phyloP scores from a whole-genome alignment of 2,329 filamentous ascomycete species.

The Penicillium sp. region DNA sequence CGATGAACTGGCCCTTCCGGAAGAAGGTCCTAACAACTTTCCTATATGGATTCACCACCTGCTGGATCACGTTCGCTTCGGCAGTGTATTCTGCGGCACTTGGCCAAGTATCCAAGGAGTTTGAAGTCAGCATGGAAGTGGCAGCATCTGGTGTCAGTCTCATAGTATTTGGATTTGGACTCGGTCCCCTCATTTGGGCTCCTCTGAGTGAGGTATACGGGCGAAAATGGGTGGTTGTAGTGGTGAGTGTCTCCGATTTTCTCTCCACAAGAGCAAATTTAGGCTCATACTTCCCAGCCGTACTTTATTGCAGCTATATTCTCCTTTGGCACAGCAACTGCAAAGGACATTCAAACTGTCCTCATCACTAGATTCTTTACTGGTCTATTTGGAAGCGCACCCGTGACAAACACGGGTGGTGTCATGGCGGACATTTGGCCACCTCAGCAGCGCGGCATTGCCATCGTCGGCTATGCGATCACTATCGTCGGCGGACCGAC shows the following conservation, averaged over 20 bases:
- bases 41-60: constrained; percentile 61
- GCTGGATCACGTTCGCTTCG: constrained; percentile 51
- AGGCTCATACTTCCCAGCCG: constrained; percentile 36
- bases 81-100: constrained; percentile 58
- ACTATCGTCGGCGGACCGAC: constrained; percentile 50
- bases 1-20: constrained; percentile 67
- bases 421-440: constrained; percentile 64
- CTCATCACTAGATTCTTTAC: constrained; percentile 63
- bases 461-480: constrained; percentile 63
- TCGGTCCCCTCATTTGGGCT: constrained; percentile 56
- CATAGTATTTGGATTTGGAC: constrained; percentile 54
- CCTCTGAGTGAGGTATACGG: constrained; percentile 58
- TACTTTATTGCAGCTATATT: constrained; percentile 58
- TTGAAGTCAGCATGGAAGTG: background rate
- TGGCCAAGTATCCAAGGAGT: constrained; percentile 46
- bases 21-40: constrained; percentile 68
- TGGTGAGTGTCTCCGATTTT: constrained; percentile 4
- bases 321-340: constrained; percentile 61
- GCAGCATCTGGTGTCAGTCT: constrained; percentile 48
- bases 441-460: constrained; percentile 60
- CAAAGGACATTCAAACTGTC: constrained; percentile 64
- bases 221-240: constrained; percentile 54
- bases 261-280: background rate
- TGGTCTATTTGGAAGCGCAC: constrained; percentile 61
- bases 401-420: constrained; percentile 66